Evolutionary conservation across 2,329 filamentous ascomycete species (phyloP), one percentile per base, ranked within the genome.

Genomic region (Phyllosticta capitalensis): DNA sequence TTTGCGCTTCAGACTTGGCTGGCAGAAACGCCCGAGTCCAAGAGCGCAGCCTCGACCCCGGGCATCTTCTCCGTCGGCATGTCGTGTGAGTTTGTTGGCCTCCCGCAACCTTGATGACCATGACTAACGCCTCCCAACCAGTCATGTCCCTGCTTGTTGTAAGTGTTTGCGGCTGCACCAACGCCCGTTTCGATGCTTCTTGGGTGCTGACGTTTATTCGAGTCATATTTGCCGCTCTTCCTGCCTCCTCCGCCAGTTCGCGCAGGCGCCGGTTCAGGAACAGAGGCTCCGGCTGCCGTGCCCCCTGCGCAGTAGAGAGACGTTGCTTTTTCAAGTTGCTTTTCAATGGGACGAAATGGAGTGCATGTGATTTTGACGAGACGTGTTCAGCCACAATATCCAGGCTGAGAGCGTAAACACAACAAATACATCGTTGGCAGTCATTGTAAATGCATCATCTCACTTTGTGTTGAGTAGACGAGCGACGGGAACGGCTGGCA

Each of bases 1-100:
- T 86, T 90, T 72, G 83, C 87, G 64, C 73, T 90, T 58, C 86
- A 92, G 77, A 85, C 78, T 71, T 92, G 88, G 88, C 81, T 91
- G 54, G 85, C 85, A 64, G 88, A 91, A 79, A 87, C 85, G 67
- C 81, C 85, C 67, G 84, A 87, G 61, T 73, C 83, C 60, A 82
- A 79, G 74, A 86, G 83, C 72, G 85, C 76, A 61, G 75, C 83
- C 24, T 76, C 79, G 52, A 92, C 89, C 5, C 90, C 92, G 2
- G 83, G 79, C 56, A 85, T 84, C 71, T 86, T 94, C 74, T 85
- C 85, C 59, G 84, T 94, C 59, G 81, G 85, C 73, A 94, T 95
- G 88, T 84, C 89, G 20, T 68, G 88, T 90, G 79, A 67, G 85
- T 81, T 54, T 12, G 28, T 38, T 59, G 38, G 38, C 30, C 26